A percentile compares a stretch with the other conserved stretches of the same genome.
These are phyloP conservation scores for Globisporangium perplexum DNA, from an alignment of 352 stramenopile genomes.

Conservation along the genomic window DNA sequence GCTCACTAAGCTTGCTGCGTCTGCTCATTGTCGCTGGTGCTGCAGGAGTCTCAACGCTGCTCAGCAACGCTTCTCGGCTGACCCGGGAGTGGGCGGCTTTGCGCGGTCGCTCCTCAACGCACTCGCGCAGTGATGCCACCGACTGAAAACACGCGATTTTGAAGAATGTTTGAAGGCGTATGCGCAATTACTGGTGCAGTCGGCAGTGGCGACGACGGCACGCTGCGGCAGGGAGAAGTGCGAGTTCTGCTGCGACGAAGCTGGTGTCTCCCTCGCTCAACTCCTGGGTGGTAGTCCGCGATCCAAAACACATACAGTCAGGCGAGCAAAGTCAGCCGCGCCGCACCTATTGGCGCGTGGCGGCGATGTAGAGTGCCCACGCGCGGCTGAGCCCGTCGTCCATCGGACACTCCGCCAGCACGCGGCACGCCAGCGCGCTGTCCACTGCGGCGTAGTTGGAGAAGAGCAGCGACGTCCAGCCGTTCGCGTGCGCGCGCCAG, in stretches of 20 bases:
- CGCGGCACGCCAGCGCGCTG: constrained; percentile 23
- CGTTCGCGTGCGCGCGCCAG: constrained; percentile 35
- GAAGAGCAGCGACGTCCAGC: constrained; percentile 61
- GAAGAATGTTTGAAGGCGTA: not conserved
- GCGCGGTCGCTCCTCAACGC: constrained; percentile 49
- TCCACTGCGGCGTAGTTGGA: constrained; percentile 52
- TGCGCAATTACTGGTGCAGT: not conserved
- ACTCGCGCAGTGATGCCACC: constrained; percentile 1
- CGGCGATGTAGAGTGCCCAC: constrained; percentile 56
- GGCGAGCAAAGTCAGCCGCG: not conserved
- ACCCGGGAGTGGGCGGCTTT: constrained; percentile 27
- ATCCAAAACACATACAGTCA: not conserved
- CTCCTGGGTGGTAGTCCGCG: not conserved
- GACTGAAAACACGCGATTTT: not conserved
- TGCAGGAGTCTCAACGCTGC: constrained; percentile 29
- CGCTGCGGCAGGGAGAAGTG: too few relatives aligned
- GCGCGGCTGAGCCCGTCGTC: constrained; percentile 67
- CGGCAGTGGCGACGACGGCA: too few relatives aligned
- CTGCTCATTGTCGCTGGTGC: not conserved
- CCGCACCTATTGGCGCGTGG: constrained; percentile 15
- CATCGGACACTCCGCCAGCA: constrained; percentile 43
- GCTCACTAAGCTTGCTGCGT: not conserved
- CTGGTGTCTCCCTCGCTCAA: not conserved
- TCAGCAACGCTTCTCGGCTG: constrained; percentile 19
- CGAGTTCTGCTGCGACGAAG: too few relatives aligned